phyloP scores from a whole-genome alignment of 2,329 filamentous ascomycete species.

The Xylaria sp. region DNA sequence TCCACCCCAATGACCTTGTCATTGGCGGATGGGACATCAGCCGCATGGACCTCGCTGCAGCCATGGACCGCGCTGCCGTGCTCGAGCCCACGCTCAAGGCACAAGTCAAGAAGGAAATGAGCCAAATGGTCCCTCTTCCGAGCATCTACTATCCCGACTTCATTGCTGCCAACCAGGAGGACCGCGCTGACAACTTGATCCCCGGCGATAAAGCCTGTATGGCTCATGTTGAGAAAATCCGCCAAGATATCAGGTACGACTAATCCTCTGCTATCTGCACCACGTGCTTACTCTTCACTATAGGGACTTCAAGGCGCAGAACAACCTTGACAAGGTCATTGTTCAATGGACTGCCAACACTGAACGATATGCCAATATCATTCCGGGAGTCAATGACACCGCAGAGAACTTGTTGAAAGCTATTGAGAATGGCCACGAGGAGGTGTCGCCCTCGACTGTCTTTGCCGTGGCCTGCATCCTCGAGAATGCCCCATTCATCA shows the following conservation, averaged over 20 bases:
- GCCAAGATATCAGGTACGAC: conserved; percentile 84
- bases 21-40: conserved; percentile 99
- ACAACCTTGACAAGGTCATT: conserved; percentile 92
- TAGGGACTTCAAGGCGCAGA: conserved; percentile 87
- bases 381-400: conserved; percentile 93
- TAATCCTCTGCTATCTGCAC: not conserved
- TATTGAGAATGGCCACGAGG: conserved; percentile 86
- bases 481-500: conserved; percentile 94
- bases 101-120: conserved; percentile 93
- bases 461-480: conserved; percentile 96
- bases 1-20: conserved; percentile 94
- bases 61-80: conserved; percentile 96
- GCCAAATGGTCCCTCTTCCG: conserved; percentile 85
- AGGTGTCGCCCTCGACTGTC: conserved; percentile 94
- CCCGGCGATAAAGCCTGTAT: conserved; percentile 84
- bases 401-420: conserved; percentile 91
- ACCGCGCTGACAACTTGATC: conserved; percentile 91
- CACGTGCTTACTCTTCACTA: conserved; percentile 33
- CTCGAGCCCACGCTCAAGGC: conserved; percentile 94
- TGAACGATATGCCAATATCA: conserved; percentile 91
- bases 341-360: conserved; percentile 99
- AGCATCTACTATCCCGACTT: conserved; percentile 99
- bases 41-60: conserved; percentile 84
- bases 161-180: conserved; percentile 98
- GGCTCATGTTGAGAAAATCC: conserved; percentile 92